phyloP scores from a whole-genome alignment of 768 basidiomycete species.

The Suillus ampliporus region DNA sequence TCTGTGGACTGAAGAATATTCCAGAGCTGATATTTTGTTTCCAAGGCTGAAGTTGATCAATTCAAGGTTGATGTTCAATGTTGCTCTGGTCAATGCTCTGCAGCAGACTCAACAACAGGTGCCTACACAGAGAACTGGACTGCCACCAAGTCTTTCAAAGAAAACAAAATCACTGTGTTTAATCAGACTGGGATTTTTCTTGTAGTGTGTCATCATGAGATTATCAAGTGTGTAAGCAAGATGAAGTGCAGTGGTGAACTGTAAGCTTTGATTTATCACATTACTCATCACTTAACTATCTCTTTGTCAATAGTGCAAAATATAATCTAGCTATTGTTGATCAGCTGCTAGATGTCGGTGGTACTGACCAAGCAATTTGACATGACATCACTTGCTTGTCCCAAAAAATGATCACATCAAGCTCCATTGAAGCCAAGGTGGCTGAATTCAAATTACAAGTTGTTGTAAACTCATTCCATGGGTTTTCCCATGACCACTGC shows the following conservation, averaged over 20 bases:
- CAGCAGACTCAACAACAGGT: neutral
- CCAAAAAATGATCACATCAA: conserved; percentile 20
- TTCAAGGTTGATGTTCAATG: conserved; percentile 24
- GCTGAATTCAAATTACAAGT: conserved; percentile 8
- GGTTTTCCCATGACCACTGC: conserved; percentile 25
- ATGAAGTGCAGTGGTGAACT: conserved; percentile 44
- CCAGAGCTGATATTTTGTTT: conserved; percentile 33
- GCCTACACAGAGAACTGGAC: neutral
- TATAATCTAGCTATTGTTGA: conserved; percentile 21
- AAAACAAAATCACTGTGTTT: conserved; percentile 43
- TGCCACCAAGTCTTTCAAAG: conserved; percentile 29
- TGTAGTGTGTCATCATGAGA: conserved; percentile 39
- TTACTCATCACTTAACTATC: neutral
- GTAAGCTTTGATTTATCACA: conserved; percentile 21
- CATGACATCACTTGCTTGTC: conserved; percentile 40
- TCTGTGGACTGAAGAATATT: conserved; percentile 25
- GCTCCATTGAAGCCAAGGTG: conserved; percentile 21
- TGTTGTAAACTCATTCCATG: conserved; percentile 28
- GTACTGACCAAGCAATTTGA: conserved; percentile 17
- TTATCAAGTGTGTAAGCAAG: conserved; percentile 36
- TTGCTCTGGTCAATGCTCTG: neutral
- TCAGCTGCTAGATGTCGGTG: conserved; percentile 29
- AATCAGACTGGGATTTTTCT: conserved; percentile 45
- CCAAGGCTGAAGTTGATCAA: conserved; percentile 29
- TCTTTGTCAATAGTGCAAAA: neutral